These are phyloP conservation scores for Penicillium silybi DNA, from an alignment of 495 filamentous ascomycete species.

Conservation along the genomic window DNA sequence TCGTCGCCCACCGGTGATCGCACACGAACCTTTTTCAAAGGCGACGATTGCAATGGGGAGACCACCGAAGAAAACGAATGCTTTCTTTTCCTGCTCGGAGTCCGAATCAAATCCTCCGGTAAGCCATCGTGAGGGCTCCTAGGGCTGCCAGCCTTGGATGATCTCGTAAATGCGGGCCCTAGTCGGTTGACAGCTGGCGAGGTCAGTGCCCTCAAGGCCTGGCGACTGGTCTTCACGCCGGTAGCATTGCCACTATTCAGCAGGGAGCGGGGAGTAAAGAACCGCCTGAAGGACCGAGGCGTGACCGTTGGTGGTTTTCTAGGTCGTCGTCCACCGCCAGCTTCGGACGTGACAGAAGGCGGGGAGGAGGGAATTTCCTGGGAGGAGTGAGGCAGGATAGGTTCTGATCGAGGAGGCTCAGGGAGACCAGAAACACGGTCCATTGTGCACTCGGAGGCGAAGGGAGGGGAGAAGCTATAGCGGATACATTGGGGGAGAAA, in stretches of 20 bases:
- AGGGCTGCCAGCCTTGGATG: conserved; percentile 31
- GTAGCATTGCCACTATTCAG: conserved; percentile 39
- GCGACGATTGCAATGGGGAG: conserved; percentile 55
- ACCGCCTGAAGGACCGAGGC: conserved; percentile 69
- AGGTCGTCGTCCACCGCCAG: conserved; percentile 36
- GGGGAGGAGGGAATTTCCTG: conserved; percentile 45
- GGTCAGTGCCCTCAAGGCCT: conserved; percentile 68
- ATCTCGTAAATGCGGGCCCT: conserved; percentile 42
- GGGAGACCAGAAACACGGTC: conserved; percentile 32
- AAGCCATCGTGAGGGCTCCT: conserved; percentile 25
- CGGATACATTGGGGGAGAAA: conserved; percentile 18
- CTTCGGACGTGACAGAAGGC: conserved; percentile 44
- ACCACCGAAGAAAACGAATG: conserved; percentile 43
- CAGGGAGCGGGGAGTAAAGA: conserved; percentile 71
- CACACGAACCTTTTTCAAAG: conserved; percentile 42
- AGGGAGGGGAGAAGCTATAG: conserved; percentile 7
- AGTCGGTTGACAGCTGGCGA: conserved; percentile 58
- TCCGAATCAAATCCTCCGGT: conserved; percentile 29
- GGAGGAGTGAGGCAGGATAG: conserved; percentile 31
- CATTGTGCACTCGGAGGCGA: conserved; percentile 32
- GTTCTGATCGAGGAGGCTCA: conserved; percentile 41
- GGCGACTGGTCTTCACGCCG: conserved; percentile 51
- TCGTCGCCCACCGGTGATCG: conserved; percentile 32
- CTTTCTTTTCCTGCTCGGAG: conserved; percentile 43
- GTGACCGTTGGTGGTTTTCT: conserved; percentile 58